phyloP scores from a whole-genome alignment of 345 rosid genomes.

The Salix koriyanagi region DNA sequence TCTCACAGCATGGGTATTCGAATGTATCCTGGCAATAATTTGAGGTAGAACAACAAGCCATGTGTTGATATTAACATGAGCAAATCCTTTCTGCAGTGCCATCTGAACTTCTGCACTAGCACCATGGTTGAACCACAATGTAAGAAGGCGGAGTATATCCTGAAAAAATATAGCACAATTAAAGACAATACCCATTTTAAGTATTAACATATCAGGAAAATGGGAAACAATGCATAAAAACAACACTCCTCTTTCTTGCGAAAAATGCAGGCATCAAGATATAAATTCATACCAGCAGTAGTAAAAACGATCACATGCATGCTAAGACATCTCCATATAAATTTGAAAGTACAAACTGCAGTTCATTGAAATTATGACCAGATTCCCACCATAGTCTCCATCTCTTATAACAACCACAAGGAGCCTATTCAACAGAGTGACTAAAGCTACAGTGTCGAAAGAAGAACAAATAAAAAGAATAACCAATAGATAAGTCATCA shows the following conservation, averaged over 20 bases:
- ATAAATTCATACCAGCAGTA: background rate
- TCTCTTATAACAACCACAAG: background rate
- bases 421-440: background rate
- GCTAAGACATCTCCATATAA: background rate
- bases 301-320: background rate
- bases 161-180: conserved; percentile 32
- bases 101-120: conserved; percentile 81
- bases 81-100: conserved; percentile 81
- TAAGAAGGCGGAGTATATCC: conserved; percentile 98
- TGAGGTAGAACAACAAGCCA: conserved; percentile 98
- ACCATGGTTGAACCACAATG: conserved; percentile 99
- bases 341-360: background rate
- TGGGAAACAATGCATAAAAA: background rate
- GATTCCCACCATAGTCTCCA: background rate
- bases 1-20: conserved; percentile 88
- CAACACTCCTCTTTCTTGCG: background rate
- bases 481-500: background rate
- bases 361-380: background rate
- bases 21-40: conserved; percentile 98
- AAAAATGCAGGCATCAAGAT: background rate
- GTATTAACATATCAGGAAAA: background rate
- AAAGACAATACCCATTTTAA: background rate
- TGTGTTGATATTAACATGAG: conserved; percentile 85
- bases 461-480: background rate
- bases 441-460: background rate